Conservation (phyloP, 2,329 filamentous ascomycete species). For the Apiospora arundinis region DNA sequence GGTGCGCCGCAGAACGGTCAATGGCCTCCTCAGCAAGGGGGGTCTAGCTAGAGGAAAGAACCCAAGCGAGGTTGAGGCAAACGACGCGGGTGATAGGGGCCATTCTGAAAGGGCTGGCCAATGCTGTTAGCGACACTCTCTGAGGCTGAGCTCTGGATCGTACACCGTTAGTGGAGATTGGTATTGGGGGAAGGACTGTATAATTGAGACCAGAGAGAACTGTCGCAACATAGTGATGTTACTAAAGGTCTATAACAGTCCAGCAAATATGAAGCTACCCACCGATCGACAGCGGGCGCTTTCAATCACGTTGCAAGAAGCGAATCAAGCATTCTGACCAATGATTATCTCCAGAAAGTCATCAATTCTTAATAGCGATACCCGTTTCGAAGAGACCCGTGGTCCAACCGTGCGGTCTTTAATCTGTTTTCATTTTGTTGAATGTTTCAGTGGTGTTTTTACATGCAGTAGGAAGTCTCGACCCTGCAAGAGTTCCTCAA, state of each 20-base stretch:
- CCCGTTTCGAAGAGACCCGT: not conserved
- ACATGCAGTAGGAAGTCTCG: too few species aligned
- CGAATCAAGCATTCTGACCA: not conserved
- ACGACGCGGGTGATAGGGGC: too few species aligned
- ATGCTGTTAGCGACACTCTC: not conserved
- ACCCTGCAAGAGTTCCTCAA: too few species aligned
- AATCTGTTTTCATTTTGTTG: not conserved
- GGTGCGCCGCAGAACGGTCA: constrained; percentile 41
- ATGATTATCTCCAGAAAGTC: not conserved
- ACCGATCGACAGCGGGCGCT: not conserved
- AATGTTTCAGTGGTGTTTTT: not conserved
- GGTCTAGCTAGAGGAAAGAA: constrained; percentile 1
- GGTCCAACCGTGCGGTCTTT: not conserved
- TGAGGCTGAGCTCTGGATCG: not conserved
- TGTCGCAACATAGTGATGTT: too few species aligned
- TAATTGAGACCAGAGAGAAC: not conserved
- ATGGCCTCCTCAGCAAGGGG: constrained; percentile 31
- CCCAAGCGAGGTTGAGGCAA: too few species aligned
- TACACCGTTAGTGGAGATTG: not conserved
- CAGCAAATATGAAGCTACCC: not conserved
- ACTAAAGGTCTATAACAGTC: not conserved
- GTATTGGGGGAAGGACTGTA: not conserved
- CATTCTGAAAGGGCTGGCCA: too few species aligned
- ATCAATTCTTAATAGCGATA: not conserved
- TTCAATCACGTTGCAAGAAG: not conserved